phyloP scores from a whole-genome alignment of 768 basidiomycete genomes.

The Mycena crocata region DNA sequence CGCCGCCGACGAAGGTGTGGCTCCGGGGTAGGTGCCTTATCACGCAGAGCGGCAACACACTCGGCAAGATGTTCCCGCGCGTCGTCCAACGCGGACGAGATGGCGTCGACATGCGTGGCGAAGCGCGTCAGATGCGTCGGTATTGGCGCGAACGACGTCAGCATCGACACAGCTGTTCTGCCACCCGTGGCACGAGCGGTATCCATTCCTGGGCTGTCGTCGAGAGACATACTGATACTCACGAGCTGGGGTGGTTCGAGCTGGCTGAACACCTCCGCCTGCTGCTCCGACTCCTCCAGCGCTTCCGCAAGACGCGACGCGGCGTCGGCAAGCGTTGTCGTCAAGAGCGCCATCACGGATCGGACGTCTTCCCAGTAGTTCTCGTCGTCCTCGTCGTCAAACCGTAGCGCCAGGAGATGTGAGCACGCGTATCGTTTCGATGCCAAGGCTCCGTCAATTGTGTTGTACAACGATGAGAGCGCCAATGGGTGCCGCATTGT shows the following conservation, averaged over 20 bases:
- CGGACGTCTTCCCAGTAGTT: conserved; percentile 89
- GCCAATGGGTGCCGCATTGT: conserved; percentile 75
- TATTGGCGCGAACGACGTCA: conserved; percentile 76
- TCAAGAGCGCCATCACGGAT: conserved; percentile 77
- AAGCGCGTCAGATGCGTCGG: conserved; percentile 78
- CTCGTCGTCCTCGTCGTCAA: conserved; percentile 76
- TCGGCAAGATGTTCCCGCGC: conserved; percentile 74
- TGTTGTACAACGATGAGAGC: conserved; percentile 67
- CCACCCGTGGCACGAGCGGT: conserved; percentile 36
- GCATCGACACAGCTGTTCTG: conserved; percentile 19
- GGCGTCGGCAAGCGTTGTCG: conserved; percentile 74
- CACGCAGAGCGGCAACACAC: conserved; percentile 69
- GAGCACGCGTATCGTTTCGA: conserved; percentile 84
- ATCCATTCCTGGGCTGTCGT: conserved; percentile 14
- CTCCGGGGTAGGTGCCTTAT: conserved; percentile 43
- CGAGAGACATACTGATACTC: conserved; percentile 11
- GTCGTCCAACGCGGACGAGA: conserved; percentile 75
- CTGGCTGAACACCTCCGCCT: conserved; percentile 62
- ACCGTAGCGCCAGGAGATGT: conserved; percentile 83
- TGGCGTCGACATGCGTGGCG: conserved; percentile 78
- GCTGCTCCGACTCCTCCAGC: conserved; percentile 68
- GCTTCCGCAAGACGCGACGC: conserved; percentile 71
- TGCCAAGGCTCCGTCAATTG: conserved; percentile 74
- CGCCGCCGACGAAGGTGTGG: conserved; percentile 30
- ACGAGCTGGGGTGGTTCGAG: conserved; percentile 50